These are phyloP conservation scores for Candida loeiensis DNA, from an alignment of 805 yeast genomes.

Conservation along the genomic window DNA sequence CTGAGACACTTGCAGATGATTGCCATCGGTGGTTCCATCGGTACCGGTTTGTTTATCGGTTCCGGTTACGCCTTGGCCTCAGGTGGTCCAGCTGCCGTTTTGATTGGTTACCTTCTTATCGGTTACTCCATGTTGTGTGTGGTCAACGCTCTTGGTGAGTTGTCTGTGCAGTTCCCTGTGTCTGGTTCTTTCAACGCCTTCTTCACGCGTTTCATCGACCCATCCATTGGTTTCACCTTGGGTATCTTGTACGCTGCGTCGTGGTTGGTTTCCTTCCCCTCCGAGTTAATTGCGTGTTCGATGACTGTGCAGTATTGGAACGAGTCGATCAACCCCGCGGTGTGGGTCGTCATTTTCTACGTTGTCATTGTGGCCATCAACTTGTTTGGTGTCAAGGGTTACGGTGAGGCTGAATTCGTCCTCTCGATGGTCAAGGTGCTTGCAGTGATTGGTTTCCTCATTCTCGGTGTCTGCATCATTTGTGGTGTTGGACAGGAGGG, in stretches of 20 bases:
- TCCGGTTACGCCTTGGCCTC: slow-evolving; percentile 39
- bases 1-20: slow-evolving; percentile 63
- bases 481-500: slow-evolving; percentile 28
- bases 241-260: slow-evolving; percentile 44
- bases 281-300: slow-evolving; percentile 33
- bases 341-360: slow-evolving; percentile 36
- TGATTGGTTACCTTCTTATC: slow-evolving; percentile 25
- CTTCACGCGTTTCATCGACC: slow-evolving; percentile 52
- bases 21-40: slow-evolving; percentile 82
- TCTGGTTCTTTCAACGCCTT: slow-evolving; percentile 51
- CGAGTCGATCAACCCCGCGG: slow-evolving; percentile 29
- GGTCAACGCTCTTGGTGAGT: slow-evolving; percentile 45
- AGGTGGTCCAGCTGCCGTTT: slow-evolving; percentile 31
- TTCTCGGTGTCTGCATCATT: slow-evolving; percentile 28
- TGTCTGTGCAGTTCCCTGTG: slow-evolving; percentile 51
- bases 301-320: slow-evolving; percentile 37
- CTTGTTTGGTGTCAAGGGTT: slow-evolving; percentile 35
- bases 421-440: slow-evolving; percentile 25
- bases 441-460: slow-evolving; percentile 28
- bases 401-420: slow-evolving; percentile 28
- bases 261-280: slow-evolving; percentile 33
- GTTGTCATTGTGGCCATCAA: slow-evolving; percentile 31
- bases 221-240: slow-evolving; percentile 53
- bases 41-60: slow-evolving; percentile 62
- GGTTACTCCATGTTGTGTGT: slow-evolving; percentile 23